These are phyloP conservation scores for Austroboletus eburneus DNA, from an alignment of 768 basidiomycete genomes.

Conservation along the genomic window DNA sequence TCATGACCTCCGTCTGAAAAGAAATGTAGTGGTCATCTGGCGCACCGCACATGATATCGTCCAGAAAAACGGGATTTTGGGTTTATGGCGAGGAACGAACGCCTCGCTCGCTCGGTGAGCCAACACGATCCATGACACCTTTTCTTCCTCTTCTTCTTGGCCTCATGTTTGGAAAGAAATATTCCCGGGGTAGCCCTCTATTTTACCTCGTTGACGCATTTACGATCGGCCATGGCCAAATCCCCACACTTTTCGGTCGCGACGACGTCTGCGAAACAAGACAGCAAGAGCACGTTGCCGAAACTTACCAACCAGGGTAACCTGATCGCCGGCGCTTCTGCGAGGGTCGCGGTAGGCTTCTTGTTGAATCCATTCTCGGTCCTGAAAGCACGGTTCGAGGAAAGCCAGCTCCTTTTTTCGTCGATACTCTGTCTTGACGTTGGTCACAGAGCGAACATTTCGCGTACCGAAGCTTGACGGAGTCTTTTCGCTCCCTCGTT, in stretches of 20 bases:
- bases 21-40: constrained; percentile 42
- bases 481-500: constrained; percentile 54
- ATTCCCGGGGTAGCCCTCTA: constrained; percentile 92
- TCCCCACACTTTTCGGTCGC: constrained; percentile 61
- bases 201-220: constrained; percentile 79
- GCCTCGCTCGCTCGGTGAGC: constrained; percentile 71
- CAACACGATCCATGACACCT: too few relatives aligned
- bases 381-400: constrained; percentile 91
- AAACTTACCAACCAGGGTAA: constrained; percentile 76
- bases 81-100: constrained; percentile 86
- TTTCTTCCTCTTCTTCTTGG: constrained; percentile 2
- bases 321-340: constrained; percentile 78
- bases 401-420: constrained; percentile 27
- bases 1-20: constrained; percentile 9
- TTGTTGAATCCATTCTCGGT: constrained; percentile 88
- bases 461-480: constrained; percentile 56
- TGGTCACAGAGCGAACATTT: constrained; percentile 68
- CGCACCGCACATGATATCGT: constrained; percentile 56
- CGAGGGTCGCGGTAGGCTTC: constrained; percentile 78
- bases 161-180: constrained; percentile 59
- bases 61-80: constrained; percentile 55
- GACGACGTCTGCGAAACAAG: constrained; percentile 12
- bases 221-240: constrained; percentile 71
- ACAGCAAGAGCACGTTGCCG: constrained; percentile 54
- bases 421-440: not conserved